Base-by-base conservation (phyloP, 257 asterid species). In the Forsythia suspensa region DNA sequence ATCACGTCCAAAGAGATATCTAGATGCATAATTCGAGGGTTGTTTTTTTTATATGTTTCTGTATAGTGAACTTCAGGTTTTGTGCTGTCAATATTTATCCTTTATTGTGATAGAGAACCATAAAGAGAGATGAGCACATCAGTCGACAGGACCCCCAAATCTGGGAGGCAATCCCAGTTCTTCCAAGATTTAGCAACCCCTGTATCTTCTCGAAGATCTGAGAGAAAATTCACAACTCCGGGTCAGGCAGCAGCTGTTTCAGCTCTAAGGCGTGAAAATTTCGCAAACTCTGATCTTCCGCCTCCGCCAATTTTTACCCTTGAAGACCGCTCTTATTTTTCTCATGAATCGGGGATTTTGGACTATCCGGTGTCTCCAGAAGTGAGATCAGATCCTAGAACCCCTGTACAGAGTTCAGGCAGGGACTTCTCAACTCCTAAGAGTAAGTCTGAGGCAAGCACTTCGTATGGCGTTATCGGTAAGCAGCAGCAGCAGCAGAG, bases 211-310 rank as follows among this genome's bases (percentile, higher is more conserved):
- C 84, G 91, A 44, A 91, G 91, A 52, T 84, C 97, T 4, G 91
- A 92, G 18, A 94, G 91, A 1, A 96, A 90, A 79, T 90, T 87
- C 77, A 39, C 92, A 0, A 94, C 95, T 46, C 91, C 97, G 0
- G 98, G 97, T 44, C 98, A 96, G 84, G 97, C 95, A 41, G 99
- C 97, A 2, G 98, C 98, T 18, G 98, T 96, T 68, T 94, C 97
- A 2, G 97, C 99, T 42, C 85, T 96, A 39, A 92, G 99, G 97
- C 96, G 96, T 51, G 99, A 96, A 84, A 94, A 94, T 87, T 94
- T 94, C 29, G 79, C 94, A 71, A 89, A 67, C 80, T 85, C 98
- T n/a, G 98, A 96, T 89, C 96, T 96, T 44, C 99, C 98, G 1
- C 99, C 98, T 37, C 98, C 97, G 0, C 99, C 99, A 0, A 85